Conservation (phyloP, 1,139 yeast species). For the Zhuliangozyma parablackwelliae region DNA sequence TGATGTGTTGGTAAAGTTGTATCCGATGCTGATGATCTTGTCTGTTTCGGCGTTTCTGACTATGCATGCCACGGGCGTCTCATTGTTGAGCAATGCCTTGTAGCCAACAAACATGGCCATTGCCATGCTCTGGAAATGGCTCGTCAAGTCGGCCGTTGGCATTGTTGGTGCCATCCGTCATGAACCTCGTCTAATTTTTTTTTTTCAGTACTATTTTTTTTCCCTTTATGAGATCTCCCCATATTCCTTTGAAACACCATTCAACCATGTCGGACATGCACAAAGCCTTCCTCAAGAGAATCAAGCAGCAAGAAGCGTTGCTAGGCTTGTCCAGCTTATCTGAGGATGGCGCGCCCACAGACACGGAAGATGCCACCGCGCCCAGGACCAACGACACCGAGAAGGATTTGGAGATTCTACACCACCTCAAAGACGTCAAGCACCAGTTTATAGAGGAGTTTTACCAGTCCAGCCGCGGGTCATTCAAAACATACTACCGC, state of each 20-base stretch:
- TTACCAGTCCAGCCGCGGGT: constrained; percentile 3
- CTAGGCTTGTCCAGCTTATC: constrained; percentile 30
- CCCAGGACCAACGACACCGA: background rate
- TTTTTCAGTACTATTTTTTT: background rate
- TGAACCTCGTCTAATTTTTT: background rate
- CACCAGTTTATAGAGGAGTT: constrained; percentile 15
- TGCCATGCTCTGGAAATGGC: constrained; percentile 34
- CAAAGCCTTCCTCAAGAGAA: constrained; percentile 32
- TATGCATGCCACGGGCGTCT: constrained; percentile 72
- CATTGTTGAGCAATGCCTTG: constrained; percentile 46
- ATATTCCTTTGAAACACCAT: background rate
- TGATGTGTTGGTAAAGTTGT: constrained; percentile 85
- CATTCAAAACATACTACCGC: constrained; percentile 57
- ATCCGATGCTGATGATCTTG: constrained; percentile 67
- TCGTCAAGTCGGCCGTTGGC: constrained; percentile 17
- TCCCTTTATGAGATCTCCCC: background rate
- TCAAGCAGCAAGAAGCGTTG: constrained; percentile 33
- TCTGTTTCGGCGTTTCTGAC: constrained; percentile 47
- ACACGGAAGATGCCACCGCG: constrained; percentile 1
- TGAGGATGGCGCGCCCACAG: constrained; percentile 18
- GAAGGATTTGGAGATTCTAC: constrained; percentile 4
- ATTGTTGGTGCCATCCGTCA: background rate
- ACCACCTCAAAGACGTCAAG: constrained; percentile 10
- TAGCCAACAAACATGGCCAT: constrained; percentile 38
- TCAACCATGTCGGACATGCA: constrained; percentile 42